Evolutionary conservation across 371 early-diverging fungal species (phyloP).

Genomic region (Rhizopus sp.): DNA sequence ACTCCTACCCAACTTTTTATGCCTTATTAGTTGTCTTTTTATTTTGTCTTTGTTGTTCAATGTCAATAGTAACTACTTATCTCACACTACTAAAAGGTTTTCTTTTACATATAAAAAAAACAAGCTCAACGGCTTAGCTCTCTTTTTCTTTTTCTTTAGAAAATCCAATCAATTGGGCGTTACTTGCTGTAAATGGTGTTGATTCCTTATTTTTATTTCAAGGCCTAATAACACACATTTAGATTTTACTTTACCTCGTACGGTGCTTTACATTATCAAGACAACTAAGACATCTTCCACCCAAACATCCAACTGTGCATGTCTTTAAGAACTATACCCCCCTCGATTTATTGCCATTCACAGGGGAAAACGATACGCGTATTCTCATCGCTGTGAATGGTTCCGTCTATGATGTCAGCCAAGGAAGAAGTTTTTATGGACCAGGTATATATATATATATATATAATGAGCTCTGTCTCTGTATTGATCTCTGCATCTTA

Average conservation of each 20-base stretch:
- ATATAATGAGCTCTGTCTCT: neutral
- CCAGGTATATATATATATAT: slow-evolving; percentile 62
- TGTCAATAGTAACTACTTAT: too few relatives aligned
- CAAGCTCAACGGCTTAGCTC: too few relatives aligned
- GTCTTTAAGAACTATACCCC: slow-evolving; percentile 73
- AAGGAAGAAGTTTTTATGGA: slow-evolving; percentile 89
- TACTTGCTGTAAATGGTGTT: slow-evolving; percentile 15
- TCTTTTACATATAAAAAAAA: too few relatives aligned
- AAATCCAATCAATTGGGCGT: slow-evolving; percentile 30
- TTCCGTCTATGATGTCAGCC: slow-evolving; percentile 87
- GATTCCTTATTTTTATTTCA: neutral
- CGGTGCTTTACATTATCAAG: slow-evolving; percentile 13
- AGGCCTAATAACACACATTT: neutral
- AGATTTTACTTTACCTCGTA: slow-evolving; percentile 23
- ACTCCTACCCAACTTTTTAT: too few relatives aligned
- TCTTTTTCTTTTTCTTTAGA: slow-evolving; percentile 5
- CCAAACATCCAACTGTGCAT: slow-evolving; percentile 57
- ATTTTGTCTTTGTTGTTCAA: too few relatives aligned
- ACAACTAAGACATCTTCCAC: slow-evolving; percentile 15
- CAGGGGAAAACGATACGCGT: slow-evolving; percentile 50
- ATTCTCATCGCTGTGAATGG: slow-evolving; percentile 86
- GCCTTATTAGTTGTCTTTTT: too few relatives aligned
- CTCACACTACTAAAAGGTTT: too few relatives aligned
- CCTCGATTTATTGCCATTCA: slow-evolving; percentile 62
- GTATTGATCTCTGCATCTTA: neutral